A percentile compares a stretch with the other conserved stretches of the same genome.
These are phyloP conservation scores for Gilbertella persicaria DNA, from an alignment of 371 early-diverging fungal genomes.

Conservation along the genomic window DNA sequence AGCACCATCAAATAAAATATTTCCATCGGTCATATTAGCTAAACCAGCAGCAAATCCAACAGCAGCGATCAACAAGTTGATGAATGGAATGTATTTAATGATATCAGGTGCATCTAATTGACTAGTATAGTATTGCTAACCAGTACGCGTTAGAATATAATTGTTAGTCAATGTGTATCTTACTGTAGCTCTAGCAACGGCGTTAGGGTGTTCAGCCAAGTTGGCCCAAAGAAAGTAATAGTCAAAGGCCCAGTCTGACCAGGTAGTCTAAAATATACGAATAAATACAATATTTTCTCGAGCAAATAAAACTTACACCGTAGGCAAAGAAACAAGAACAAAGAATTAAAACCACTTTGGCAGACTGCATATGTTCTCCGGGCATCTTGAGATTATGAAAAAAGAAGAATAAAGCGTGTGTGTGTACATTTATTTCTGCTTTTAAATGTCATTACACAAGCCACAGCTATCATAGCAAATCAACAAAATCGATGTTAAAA, in stretches of 20 bases:
- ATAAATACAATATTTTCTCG: background rate
- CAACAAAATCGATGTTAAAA: too few relatives aligned
- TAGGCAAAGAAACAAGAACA: conserved; percentile 55
- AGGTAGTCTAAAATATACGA: conserved; percentile 33
- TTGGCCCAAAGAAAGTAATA: conserved; percentile 51
- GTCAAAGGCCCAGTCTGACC: conserved; percentile 57
- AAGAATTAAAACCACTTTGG: conserved; percentile 47
- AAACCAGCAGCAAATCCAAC: conserved; percentile 50
- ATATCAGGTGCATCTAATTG: conserved; percentile 44
- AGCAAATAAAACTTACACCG: conserved; percentile 32
- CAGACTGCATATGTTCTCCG: conserved; percentile 42
- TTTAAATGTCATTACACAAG: too few relatives aligned
- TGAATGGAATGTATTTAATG: conserved; percentile 49
- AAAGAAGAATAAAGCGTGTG: background rate
- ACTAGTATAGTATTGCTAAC: conserved; percentile 42
- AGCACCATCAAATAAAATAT: conserved; percentile 53
- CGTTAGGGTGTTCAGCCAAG: conserved; percentile 42
- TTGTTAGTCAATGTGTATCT: conserved; percentile 3
- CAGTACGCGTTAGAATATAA: background rate
- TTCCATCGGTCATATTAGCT: conserved; percentile 47
- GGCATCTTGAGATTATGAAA: conserved; percentile 13
- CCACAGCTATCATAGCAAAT: too few relatives aligned
- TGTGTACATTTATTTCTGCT: too few relatives aligned
- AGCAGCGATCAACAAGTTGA: conserved; percentile 46
- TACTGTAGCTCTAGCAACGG: conserved; percentile 45